Base-by-base conservation (phyloP, 129 eudicot species). In the Helianthus tuberosus region DNA sequence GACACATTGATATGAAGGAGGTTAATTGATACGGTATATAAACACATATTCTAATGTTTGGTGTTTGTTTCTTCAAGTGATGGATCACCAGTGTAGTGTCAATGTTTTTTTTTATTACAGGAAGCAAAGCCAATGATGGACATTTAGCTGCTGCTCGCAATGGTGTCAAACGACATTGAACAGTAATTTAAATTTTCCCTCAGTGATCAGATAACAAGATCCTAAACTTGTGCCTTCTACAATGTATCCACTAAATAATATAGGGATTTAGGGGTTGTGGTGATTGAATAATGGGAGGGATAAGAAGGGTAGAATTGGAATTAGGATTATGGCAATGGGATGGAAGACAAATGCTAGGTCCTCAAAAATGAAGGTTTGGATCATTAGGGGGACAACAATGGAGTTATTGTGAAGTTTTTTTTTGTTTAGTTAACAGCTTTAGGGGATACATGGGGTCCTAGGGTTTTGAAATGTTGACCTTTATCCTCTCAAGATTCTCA, bases 401-500 rank as follows among this genome's bases (percentile, higher is more conserved):
- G 77, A 89, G 80, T 68, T 93, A 78, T 62, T 93, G 35, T 93
- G 98, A 95, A 93, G n/a, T n/a, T 95, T 78, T 93, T 96, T 77
- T 69, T 93, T 49, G 95, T 93, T 81, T 95, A 93, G 78, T 82
- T 93, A 70, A 84, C 90, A 5, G 83, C 94, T 62, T 84, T 89
- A 82, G 93, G 96, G 5, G 96, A 89, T 74, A 78, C 81, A 71
- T 86, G 94, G 96, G 96, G 98, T 3, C 98, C 96, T 68, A 84
- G 90, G 61, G 88, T 93, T 75, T 82, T 93, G 48, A 93, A 89
- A 69, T 92, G 90, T 4, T 93, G 95, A 96, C 95, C 80, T 76
- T 69, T 75, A 54, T 65, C 58, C 63, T 41, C 88, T 80, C 89
- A 95, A 74, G 89, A 87, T 75, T 65, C 89, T 32, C 88, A 80